Conservation (phyloP, 306 rosid genomes). For the Pachyrhizus erosus region DNA sequence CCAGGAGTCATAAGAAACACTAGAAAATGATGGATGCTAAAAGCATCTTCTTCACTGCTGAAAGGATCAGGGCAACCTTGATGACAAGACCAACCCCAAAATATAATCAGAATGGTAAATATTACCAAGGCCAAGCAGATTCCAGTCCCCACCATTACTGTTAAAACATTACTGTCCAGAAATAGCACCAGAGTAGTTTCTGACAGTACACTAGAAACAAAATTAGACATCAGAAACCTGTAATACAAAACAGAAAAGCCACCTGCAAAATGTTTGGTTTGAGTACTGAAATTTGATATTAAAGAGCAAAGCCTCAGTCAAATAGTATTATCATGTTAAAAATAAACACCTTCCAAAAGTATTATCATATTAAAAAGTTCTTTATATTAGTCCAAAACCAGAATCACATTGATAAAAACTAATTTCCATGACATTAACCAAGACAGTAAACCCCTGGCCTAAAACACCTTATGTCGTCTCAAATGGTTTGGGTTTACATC, state of each 20-base stretch:
- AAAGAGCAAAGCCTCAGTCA: neutral
- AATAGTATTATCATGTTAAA: neutral
- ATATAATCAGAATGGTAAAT: neutral
- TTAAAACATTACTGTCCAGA: neutral
- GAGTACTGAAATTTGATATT: neutral
- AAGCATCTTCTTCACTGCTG: neutral
- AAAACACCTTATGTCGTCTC: too few species aligned
- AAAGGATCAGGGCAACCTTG: neutral
- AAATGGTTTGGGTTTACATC: too few species aligned
- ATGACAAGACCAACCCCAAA: neutral
- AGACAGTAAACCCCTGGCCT: too few species aligned
- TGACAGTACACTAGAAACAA: neutral
- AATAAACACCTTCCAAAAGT: neutral
- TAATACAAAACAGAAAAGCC: neutral
- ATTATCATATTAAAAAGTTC: neutral
- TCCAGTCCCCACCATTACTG: neutral
- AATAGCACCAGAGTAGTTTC: constrained; percentile 9
- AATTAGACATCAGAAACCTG: neutral
- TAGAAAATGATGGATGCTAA: too few species aligned
- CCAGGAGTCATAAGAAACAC: too few species aligned
- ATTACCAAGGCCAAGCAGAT: neutral
- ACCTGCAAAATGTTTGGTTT: neutral
- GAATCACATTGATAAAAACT: neutral
- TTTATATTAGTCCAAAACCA: neutral
- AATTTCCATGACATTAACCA: too few species aligned